Evolutionary conservation across 352 stramenopile genomes (phyloP).

Genomic region (Elongisporangium anandrum): DNA sequence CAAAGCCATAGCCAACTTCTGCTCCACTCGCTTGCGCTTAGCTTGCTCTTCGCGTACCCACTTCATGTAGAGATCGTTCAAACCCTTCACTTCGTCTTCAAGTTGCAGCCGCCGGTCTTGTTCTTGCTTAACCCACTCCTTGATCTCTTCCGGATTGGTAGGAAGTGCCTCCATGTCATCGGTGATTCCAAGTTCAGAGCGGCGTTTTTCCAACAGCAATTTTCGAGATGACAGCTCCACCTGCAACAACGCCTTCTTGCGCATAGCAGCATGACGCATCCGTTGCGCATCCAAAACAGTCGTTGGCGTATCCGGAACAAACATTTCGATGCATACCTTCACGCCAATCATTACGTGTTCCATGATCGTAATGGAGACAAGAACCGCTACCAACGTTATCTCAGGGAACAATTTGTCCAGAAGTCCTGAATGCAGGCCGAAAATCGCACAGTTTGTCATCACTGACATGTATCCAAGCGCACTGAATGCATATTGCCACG

Average conservation of each 20-base stretch:
- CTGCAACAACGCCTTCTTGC: slow-evolving; percentile 73
- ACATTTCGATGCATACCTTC: slow-evolving; percentile 78
- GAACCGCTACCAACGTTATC: slow-evolving; percentile 50
- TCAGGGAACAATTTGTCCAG: slow-evolving; percentile 64
- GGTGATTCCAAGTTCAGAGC: slow-evolving; percentile 3
- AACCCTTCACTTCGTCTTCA: slow-evolving; percentile 73
- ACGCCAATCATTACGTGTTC: slow-evolving; percentile 77
- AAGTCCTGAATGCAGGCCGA: slow-evolving; percentile 89
- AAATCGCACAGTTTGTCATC: slow-evolving; percentile 93
- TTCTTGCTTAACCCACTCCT: slow-evolving; percentile 65
- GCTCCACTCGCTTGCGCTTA: slow-evolving; percentile 66
- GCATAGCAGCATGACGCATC: slow-evolving; percentile 52
- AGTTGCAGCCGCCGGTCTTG: slow-evolving; percentile 68
- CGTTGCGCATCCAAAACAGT: slow-evolving; percentile 60
- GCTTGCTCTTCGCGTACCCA: slow-evolving; percentile 81
- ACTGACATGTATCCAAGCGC: slow-evolving; percentile 90
- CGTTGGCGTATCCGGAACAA: slow-evolving; percentile 65
- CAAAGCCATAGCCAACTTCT: slow-evolving; percentile 46
- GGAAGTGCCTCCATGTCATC: slow-evolving; percentile 17
- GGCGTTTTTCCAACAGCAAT: slow-evolving; percentile 14
- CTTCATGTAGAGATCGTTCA: slow-evolving; percentile 81
- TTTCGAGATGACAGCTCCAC: slow-evolving; percentile 62
- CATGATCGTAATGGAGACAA: slow-evolving; percentile 55
- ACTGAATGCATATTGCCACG: slow-evolving; percentile 91
- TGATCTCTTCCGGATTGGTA: slow-evolving; percentile 46